These are phyloP conservation scores for Coemansia sp. DNA, from an alignment of 192 early-diverging fungal genomes.

Conservation along the genomic window DNA sequence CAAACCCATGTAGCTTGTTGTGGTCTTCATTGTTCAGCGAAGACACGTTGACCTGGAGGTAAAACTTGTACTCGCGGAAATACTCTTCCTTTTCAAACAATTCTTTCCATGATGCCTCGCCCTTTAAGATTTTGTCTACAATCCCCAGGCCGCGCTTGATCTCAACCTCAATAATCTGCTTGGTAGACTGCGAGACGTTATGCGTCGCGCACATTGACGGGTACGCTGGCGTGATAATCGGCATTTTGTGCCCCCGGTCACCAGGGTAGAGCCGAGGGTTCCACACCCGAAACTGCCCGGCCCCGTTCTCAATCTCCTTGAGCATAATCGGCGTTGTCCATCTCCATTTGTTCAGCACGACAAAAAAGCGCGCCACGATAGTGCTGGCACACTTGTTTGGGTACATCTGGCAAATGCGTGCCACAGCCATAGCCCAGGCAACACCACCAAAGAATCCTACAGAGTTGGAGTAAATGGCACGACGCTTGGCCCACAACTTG, in stretches of 20 bases:
- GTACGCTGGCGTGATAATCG: slow-evolving; percentile 98
- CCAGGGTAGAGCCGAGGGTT: slow-evolving; percentile 85
- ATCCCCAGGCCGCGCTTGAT: slow-evolving; percentile 78
- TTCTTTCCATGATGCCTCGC: slow-evolving; percentile 73
- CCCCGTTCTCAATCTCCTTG: slow-evolving; percentile 83
- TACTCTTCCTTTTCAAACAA: slow-evolving; percentile 89
- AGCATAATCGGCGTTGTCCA: slow-evolving; percentile 95
- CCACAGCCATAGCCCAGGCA: slow-evolving; percentile 97
- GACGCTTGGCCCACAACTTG: slow-evolving; percentile 94
- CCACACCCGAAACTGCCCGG: slow-evolving; percentile 88
- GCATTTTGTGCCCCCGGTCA: slow-evolving; percentile 87
- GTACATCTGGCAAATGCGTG: slow-evolving; percentile 92
- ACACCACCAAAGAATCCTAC: slow-evolving; percentile 99
- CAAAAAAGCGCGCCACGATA: slow-evolving; percentile 88
- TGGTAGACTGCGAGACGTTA: slow-evolving; percentile 89
- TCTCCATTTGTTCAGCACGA: slow-evolving; percentile 82
- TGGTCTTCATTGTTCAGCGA: slow-evolving; percentile 73
- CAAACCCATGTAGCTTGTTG: slow-evolving; percentile 81
- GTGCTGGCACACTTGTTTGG: slow-evolving; percentile 88
- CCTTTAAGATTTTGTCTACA: slow-evolving; percentile 73
- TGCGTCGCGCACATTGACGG: slow-evolving; percentile 98
- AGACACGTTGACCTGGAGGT: slow-evolving; percentile 84
- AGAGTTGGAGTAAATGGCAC: slow-evolving; percentile 93
- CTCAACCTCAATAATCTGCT: slow-evolving; percentile 79
- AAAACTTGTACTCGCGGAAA: slow-evolving; percentile 82